phyloP scores from a whole-genome alignment of 306 rosid genomes.

The Comarum palustre region DNA sequence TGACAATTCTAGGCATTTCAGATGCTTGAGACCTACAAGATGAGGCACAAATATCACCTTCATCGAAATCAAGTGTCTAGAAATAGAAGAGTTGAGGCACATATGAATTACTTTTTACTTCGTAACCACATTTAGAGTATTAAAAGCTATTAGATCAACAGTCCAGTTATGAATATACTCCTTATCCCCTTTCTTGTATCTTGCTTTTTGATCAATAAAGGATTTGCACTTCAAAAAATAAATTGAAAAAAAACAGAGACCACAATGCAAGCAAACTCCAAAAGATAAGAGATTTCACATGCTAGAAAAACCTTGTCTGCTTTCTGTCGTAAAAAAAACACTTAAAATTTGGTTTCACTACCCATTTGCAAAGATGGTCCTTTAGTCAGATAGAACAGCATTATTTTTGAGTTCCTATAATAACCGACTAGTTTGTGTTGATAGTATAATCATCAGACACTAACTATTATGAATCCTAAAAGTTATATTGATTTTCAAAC shows the following conservation, averaged over 20 bases:
- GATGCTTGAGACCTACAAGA: slow-evolving; percentile 56
- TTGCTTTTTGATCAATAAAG: neutral
- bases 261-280: neutral
- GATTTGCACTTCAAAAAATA: neutral
- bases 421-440: neutral
- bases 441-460: neutral
- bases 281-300: neutral
- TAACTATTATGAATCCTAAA: too few relatives aligned
- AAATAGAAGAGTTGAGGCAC: neutral
- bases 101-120: neutral
- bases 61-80: neutral
- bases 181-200: neutral
- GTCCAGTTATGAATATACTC: neutral
- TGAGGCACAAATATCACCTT: slow-evolving; percentile 27
- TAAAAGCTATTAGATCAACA: neutral
- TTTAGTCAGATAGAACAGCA: neutral
- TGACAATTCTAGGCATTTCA: slow-evolving; percentile 88
- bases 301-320: neutral
- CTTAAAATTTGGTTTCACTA: neutral
- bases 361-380: neutral
- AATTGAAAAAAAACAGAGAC: neutral
- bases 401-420: neutral
- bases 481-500: neutral
- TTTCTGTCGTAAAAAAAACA: neutral
- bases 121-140: neutral